Conservation (phyloP, 225 moss, liverwort and hornwort species). For the Marchantia polymorpha region DNA sequence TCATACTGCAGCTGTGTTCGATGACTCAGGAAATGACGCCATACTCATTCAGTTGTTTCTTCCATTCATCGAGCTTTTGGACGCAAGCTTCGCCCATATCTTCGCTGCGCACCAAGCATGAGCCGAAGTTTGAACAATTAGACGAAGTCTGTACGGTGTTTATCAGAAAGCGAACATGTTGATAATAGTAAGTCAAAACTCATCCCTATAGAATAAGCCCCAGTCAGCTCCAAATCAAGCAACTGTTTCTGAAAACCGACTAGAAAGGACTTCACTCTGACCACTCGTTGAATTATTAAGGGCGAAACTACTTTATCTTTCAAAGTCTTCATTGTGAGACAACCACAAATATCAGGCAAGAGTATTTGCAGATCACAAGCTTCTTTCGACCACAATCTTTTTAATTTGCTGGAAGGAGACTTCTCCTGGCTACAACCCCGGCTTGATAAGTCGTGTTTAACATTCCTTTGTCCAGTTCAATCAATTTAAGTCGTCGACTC, state of each 20-base stretch:
- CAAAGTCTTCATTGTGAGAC: too few species aligned
- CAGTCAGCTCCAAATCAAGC: too few species aligned
- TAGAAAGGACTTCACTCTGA: too few species aligned
- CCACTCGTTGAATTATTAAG: too few species aligned
- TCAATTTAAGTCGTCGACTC: neutral
- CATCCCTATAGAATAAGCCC: neutral
- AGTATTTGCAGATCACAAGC: too few species aligned
- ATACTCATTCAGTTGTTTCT: slow-evolving; percentile 85
- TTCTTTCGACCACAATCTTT: too few species aligned
- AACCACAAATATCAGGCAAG: too few species aligned
- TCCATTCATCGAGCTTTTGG: slow-evolving; percentile 76
- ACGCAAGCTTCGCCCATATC: slow-evolving; percentile 70
- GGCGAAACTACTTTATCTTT: too few species aligned
- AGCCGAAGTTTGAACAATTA: neutral
- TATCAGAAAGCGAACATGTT: neutral
- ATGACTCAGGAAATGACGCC: neutral
- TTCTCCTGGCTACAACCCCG: neutral
- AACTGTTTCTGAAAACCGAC: too few species aligned
- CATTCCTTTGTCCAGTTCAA: neutral
- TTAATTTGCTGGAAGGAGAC: too few species aligned
- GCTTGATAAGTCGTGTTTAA: neutral
- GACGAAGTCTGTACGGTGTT: neutral
- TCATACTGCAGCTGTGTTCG: neutral
- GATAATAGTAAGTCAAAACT: neutral
- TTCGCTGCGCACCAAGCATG: slow-evolving; percentile 49